Base-by-base conservation (phyloP, 768 basidiomycete genomes). In the Suillus tomentosus region DNA sequence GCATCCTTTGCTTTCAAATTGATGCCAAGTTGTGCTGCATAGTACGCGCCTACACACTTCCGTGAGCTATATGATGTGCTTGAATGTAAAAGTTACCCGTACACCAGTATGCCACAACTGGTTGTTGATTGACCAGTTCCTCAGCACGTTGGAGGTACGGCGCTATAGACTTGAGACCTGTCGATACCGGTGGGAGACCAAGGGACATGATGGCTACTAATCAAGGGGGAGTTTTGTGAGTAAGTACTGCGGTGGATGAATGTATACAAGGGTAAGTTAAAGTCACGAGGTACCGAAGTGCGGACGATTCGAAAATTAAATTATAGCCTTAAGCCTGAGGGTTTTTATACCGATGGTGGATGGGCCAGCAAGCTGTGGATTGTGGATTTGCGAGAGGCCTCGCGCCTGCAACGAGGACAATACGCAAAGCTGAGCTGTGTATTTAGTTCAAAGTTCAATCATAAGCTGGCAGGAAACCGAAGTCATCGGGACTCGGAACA, bases 21-120 rank as follows among this genome's bases (percentile, higher is more conserved):
- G 70, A 98, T 90, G 59, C 94, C 95, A 51, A 91, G 79, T 75
- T 97, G 92, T 0, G 94, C 92, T 64, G 94, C 96, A 75, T 95
- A 90, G 80, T 95, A 97, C 50, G 90, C 90, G 79, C 89, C 94
- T 96, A 75, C 6, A 17, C n/a, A 31, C 24, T 27, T 42, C 57
- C 24, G 27, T 58, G 57, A 58, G 50, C 36, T 39, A 51, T 37
- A 37, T 34, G 48, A 61, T 51, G 27, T 7, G 48, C 40, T n/a
- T 47, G 47, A 56, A 68, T 65, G 37, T 63, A 43, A 55, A 8
- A 51, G 43, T 31, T 14, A 81, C 42, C 61, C 92, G 68, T 77
- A 96, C 96, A 96, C 96, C 96, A 99, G 74, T 99, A 99, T 5
- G 93, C 85, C 72, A 99, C 87, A 60, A 96, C 81, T 6, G 94